A percentile compares a stretch with the other conserved stretches of the same genome.
phyloP scores from a whole-genome alignment of 1,284 basidiomycete species.

The Ceratobasidium sp. region DNA sequence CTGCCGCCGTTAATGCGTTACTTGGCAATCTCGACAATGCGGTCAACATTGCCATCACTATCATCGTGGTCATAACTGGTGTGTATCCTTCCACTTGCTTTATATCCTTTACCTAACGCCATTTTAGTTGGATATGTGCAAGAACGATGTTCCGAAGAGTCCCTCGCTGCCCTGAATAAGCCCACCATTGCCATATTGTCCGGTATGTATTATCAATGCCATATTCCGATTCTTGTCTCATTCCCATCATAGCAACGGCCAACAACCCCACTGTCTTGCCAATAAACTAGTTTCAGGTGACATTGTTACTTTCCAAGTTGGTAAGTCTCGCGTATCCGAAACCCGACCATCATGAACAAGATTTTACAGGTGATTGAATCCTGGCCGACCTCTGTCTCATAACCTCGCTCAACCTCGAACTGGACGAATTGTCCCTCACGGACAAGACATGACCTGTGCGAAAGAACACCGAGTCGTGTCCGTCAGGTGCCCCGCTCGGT shows the following conservation, averaged over 20 bases:
- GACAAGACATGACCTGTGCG: conserved; percentile 89
- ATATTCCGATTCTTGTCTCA: too few relatives aligned
- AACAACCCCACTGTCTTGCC: conserved; percentile 83
- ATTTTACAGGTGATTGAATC: too few relatives aligned
- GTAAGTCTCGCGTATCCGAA: conserved; percentile 91
- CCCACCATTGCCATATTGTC: conserved; percentile 94
- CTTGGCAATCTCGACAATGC: conserved; percentile 97
- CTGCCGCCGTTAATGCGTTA: conserved; percentile 86
- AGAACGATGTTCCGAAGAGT: too few relatives aligned
- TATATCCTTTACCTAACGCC: conserved; percentile 68
- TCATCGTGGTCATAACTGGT: conserved; percentile 94
- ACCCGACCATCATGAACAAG: conserved; percentile 58
- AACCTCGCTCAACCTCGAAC: too few relatives aligned
- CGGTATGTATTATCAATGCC: conserved; percentile 65
- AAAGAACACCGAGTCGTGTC: conserved; percentile 75
- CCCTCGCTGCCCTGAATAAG: too few relatives aligned
- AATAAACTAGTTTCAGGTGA: conserved; percentile 97
- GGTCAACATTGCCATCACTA: conserved; percentile 92
- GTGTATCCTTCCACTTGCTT: conserved; percentile 51
- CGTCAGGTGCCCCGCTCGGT: conserved; percentile 79
- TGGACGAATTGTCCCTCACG: conserved; percentile 96
- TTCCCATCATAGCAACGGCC: conserved; percentile 75
- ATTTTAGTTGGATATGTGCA: too few relatives aligned
- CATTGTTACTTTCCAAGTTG: conserved; percentile 87
- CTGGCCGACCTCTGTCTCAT: too few relatives aligned